phyloP scores from a whole-genome alignment of 2,329 filamentous ascomycete species.

The Aspergillus ochraceoroseus region DNA sequence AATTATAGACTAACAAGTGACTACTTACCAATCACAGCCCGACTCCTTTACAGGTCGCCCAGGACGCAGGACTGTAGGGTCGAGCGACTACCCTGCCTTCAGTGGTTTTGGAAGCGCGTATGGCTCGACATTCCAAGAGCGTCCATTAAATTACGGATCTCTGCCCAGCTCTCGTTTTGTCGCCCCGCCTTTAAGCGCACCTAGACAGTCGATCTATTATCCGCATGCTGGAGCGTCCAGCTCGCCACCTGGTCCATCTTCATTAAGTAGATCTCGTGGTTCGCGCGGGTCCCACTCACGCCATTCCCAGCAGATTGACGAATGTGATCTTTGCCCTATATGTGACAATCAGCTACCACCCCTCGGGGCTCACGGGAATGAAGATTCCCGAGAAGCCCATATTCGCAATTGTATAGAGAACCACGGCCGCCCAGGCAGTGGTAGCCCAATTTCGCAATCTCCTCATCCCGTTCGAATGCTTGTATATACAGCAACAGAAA shows the following conservation, averaged over 20 bases:
- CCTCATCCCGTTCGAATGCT: slow-evolving; percentile 37
- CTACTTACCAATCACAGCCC: slow-evolving; percentile 10
- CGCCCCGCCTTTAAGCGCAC: slow-evolving; percentile 2
- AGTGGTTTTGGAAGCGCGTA: slow-evolving; percentile 17
- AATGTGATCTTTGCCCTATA: slow-evolving; percentile 47
- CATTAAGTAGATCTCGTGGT: slow-evolving; percentile 5
- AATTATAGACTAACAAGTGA: slow-evolving; percentile 5
- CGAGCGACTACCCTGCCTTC: slow-evolving; percentile 22
- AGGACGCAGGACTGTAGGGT: slow-evolving; percentile 26
- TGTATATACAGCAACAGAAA: slow-evolving; percentile 56
- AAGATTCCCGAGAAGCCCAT: slow-evolving; percentile 44
- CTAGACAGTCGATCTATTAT: slow-evolving; percentile 13
- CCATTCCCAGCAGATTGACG: slow-evolving; percentile 30
- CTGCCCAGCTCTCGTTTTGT: slow-evolving; percentile 13
- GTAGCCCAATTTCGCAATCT: slow-evolving; percentile 22
- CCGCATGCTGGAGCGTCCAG: slow-evolving; percentile 5
- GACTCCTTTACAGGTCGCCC: slow-evolving; percentile 18
- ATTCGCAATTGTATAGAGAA: slow-evolving; percentile 44
- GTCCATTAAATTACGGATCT: slow-evolving; percentile 18
- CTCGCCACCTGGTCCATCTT: slow-evolving; percentile 8
- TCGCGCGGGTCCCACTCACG: slow-evolving; percentile 5
- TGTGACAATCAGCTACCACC: slow-evolving; percentile 42
- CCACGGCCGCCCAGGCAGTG: slow-evolving; percentile 24
- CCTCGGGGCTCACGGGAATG: slow-evolving; percentile 35
- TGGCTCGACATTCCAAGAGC: slow-evolving; percentile 16